A percentile compares a stretch with the other conserved stretches of the same genome.
Conservation (phyloP, 495 filamentous ascomycete species). For the Durotheca rogersii region DNA sequence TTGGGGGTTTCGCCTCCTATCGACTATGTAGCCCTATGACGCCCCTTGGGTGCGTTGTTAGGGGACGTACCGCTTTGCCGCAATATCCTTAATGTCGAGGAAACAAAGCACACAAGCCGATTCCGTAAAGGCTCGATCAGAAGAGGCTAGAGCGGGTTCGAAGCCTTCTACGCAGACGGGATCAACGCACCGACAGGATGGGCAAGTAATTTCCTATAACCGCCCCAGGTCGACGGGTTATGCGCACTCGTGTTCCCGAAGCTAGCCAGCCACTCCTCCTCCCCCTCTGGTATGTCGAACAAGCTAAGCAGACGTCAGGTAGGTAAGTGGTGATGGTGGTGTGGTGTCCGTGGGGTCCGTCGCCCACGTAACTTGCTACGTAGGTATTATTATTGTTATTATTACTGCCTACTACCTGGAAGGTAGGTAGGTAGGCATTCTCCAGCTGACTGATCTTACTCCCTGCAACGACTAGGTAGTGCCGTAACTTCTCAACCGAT, state of each 20-base stretch:
- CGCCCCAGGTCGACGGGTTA: constrained; percentile 2
- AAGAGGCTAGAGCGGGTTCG: constrained; percentile 11
- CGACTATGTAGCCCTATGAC: too few species aligned
- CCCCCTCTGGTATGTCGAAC: background rate
- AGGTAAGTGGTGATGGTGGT: background rate
- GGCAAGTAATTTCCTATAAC: constrained; percentile 6
- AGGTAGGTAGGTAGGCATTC: too few species aligned
- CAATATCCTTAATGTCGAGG: too few species aligned
- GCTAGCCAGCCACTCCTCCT: background rate
- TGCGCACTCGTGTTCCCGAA: constrained; percentile 9
- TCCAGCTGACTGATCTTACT: background rate
- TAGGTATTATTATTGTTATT: background rate
- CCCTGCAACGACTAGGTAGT: too few species aligned
- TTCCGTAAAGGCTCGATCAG: constrained; percentile 2
- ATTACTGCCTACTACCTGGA: background rate
- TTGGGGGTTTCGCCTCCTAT: too few species aligned
- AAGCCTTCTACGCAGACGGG: too few species aligned
- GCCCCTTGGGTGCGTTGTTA: too few species aligned
- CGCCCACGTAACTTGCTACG: background rate
- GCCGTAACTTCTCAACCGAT: too few species aligned
- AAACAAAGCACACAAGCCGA: too few species aligned
- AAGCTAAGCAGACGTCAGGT: background rate
- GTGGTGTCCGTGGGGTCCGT: background rate
- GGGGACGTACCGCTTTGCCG: too few species aligned
- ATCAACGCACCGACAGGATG: too few species aligned